Evolutionary conservation across 1,284 basidiomycete genomes (phyloP).

Genomic region (Pyrrhoderma lamaoense): DNA sequence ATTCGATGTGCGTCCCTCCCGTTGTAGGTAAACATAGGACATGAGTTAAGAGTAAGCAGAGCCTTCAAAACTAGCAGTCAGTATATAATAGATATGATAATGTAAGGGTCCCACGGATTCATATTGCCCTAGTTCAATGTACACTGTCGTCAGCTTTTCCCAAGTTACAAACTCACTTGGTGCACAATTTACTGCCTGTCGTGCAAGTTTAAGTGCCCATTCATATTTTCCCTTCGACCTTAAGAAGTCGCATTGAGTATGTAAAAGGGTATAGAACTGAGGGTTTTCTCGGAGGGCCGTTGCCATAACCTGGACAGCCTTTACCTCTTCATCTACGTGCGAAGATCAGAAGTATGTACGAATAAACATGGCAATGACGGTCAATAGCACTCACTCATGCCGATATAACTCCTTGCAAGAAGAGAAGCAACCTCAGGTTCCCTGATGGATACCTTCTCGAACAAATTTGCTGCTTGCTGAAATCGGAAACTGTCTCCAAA

Average conservation of each 20-base stretch:
- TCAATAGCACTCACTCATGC: conserved; percentile 92
- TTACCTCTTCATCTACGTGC: conserved; percentile 87
- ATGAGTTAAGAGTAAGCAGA: conserved; percentile 93
- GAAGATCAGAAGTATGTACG: not conserved
- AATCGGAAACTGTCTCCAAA: conserved; percentile 89
- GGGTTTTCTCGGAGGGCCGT: conserved; percentile 79
- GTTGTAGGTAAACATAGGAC: conserved; percentile 99
- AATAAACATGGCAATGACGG: not conserved
- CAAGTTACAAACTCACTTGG: conserved; percentile 98
- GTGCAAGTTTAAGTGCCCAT: conserved; percentile 90
- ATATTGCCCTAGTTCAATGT: conserved; percentile 85
- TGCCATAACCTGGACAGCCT: conserved; percentile 93
- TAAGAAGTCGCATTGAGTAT: conserved; percentile 92
- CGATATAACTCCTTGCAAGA: conserved; percentile 86
- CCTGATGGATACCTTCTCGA: conserved; percentile 80
- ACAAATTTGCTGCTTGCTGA: conserved; percentile 88
- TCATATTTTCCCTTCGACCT: conserved; percentile 76
- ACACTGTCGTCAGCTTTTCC: conserved; percentile 95
- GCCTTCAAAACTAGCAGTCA: conserved; percentile 37
- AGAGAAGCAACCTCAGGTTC: conserved; percentile 91
- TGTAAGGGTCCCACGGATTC: conserved; percentile 53
- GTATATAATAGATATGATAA: not conserved
- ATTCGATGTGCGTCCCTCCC: conserved; percentile 91
- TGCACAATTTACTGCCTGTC: conserved; percentile 94
- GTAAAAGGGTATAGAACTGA: conserved; percentile 89